Evolutionary conservation across 805 yeast species (phyloP), one percentile per base, ranked within the genome.

Genomic region (Ogataea henricii): DNA sequence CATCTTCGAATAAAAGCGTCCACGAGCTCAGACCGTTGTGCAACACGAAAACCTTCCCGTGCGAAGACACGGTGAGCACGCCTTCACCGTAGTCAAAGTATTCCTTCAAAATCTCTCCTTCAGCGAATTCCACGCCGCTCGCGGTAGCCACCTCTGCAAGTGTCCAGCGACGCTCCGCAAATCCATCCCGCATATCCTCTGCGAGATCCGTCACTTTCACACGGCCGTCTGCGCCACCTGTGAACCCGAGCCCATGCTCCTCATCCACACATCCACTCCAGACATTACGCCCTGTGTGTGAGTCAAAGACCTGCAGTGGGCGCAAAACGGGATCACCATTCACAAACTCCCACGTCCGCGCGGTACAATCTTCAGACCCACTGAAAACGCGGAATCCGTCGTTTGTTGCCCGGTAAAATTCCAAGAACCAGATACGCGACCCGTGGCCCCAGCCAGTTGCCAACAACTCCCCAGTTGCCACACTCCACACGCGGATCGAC

Each of bases 361-460:
- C 79, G 0, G 96, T 84, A 57, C 91, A 81, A 65, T 94, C 99
- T 64, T 94, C 99, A 5, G 95, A 83, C 21, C 83, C 81, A 64
- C 95, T 82, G 13, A 89, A 70, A 0, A 83, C 56, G 4, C 69
- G 64, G 55, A 60, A 54, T 4, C 52, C 53, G 16, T 43, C 33
- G 4, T 51, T 48, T 38, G 66, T 66, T 14, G 64, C 56, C 5
- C 69, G 68, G 48, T 71, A 77, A 60, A 89, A 88, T 42, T 73
- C 74, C 38, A 92, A 69, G 36, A 79, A 77, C 99, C 99, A 94
- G 34, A 94, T 91, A 62, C 99, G 78, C 0, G 98, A 92, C 1
- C 87, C 84, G 63, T 94, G 99, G 12, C 98, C 99, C 97, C 97
- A 94, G 0, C 96, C 97, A 22, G 83, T 79, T 1, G 92, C 86